phyloP scores from a whole-genome alignment of 2,329 filamentous ascomycete genomes.

The Colletotrichum camelliae region DNA sequence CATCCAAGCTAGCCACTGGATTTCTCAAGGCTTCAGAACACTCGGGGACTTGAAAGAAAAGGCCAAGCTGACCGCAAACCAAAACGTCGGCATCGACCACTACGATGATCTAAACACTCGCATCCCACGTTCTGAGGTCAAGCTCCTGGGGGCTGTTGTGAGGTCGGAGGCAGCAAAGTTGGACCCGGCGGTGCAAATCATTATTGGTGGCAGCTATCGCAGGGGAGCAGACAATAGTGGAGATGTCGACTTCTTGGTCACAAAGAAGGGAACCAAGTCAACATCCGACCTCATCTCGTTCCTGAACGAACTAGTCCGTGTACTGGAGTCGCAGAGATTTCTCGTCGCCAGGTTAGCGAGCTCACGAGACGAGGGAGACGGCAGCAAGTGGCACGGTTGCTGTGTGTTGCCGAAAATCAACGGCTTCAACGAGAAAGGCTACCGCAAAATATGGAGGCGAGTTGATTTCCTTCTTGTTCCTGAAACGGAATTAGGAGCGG shows the following conservation, averaged over 20 bases:
- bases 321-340: conserved; percentile 67
- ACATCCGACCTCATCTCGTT: conserved; percentile 65
- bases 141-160: conserved; percentile 71
- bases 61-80: conserved; percentile 70
- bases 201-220: conserved; percentile 85
- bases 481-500: conserved; percentile 78
- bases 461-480: conserved; percentile 89
- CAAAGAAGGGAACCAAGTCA: conserved; percentile 62
- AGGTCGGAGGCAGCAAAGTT: conserved; percentile 60
- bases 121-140: conserved; percentile 80
- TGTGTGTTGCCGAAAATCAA: conserved; percentile 66
- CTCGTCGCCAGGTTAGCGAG: conserved; percentile 73
- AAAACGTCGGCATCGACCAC: conserved; percentile 78
- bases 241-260: conserved; percentile 88
- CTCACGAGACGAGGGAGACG: conserved; percentile 49
- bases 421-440: conserved; percentile 36
- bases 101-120: conserved; percentile 80
- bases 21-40: conserved; percentile 75
- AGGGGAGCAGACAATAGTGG: conserved; percentile 76
- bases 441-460: conserved; percentile 70
- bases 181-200: conserved; percentile 70
- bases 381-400: conserved; percentile 89
- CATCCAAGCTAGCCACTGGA: conserved; percentile 75
- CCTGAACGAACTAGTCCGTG: conserved; percentile 66
- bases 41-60: conserved; percentile 71